phyloP scores from a whole-genome alignment of 2,329 filamentous ascomycete genomes.

The Trichoderma aggressivum region DNA sequence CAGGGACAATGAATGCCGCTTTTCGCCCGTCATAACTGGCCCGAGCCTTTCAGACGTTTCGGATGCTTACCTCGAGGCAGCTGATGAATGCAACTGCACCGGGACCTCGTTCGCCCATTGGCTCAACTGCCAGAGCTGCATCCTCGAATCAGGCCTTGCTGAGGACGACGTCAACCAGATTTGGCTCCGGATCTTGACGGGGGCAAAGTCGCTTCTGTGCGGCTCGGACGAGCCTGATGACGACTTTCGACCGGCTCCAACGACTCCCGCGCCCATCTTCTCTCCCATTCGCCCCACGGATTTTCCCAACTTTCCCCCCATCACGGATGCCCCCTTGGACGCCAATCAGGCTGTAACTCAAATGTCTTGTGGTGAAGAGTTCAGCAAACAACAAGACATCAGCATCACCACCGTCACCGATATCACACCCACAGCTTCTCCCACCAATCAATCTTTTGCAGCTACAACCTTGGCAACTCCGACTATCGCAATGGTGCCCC shows the following conservation, averaged over 20 bases:
- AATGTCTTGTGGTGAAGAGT: background rate
- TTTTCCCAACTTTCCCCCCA: slow-evolving; percentile 19
- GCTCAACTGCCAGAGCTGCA: slow-evolving; percentile 41
- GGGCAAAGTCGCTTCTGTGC: slow-evolving; percentile 37
- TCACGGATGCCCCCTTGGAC: background rate
- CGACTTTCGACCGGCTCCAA: slow-evolving; percentile 34
- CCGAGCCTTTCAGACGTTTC: slow-evolving; percentile 10
- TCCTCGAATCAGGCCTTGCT: slow-evolving; percentile 37
- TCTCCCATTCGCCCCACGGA: slow-evolving; percentile 33
- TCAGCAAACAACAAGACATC: background rate
- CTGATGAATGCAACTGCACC: slow-evolving; percentile 41
- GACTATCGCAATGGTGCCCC: background rate
- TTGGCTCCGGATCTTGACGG: slow-evolving; percentile 35
- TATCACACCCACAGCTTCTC: background rate
- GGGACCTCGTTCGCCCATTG: slow-evolving; percentile 44
- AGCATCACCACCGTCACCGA: background rate
- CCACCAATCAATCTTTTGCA: background rate
- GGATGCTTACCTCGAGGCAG: slow-evolving; percentile 23
- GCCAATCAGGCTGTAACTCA: background rate
- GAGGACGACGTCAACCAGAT: slow-evolving; percentile 35
- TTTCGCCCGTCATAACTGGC: slow-evolving; percentile 27
- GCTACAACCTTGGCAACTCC: background rate
- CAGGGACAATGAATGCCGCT: slow-evolving; percentile 31
- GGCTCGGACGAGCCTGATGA: slow-evolving; percentile 32
- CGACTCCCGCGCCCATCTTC: slow-evolving; percentile 18